Percentiles rank a stretch among this genome's conserved stretches.
phyloP scores from a whole-genome alignment of 768 basidiomycete genomes.

The Boletus fagicola region DNA sequence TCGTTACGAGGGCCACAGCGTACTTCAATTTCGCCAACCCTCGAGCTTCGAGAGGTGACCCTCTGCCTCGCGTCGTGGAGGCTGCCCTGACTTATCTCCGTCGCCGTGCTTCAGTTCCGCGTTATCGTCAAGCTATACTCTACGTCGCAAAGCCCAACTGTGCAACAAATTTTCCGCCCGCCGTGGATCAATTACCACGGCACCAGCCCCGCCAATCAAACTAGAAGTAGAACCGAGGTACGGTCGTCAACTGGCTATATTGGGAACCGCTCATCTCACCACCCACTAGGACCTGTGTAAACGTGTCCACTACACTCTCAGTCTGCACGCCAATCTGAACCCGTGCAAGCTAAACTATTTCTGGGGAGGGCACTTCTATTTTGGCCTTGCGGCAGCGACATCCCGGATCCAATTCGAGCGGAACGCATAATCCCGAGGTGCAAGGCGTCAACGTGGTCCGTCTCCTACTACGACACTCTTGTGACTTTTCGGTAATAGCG shows the following conservation, averaged over 20 bases:
- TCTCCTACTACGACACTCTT: constrained; percentile 4
- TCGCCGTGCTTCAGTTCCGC: constrained; percentile 20
- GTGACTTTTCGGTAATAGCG: constrained; percentile 8
- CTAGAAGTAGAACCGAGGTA: background rate
- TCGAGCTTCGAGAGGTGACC: background rate
- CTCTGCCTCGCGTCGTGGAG: constrained; percentile 10
- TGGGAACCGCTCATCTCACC: constrained; percentile 1
- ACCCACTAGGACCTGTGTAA: background rate
- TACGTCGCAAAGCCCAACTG: background rate
- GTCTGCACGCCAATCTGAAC: background rate
- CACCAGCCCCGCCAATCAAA: background rate
- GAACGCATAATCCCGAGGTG: constrained; percentile 5
- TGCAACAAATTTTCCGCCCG: constrained; percentile 1
- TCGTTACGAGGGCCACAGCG: constrained; percentile 8
- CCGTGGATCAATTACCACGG: background rate
- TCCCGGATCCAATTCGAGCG: background rate
- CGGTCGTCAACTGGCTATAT: constrained; percentile 2
- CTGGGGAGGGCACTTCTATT: background rate
- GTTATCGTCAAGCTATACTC: background rate
- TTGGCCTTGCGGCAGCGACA: background rate
- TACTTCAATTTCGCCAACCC: background rate
- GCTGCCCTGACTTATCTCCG: constrained; percentile 24
- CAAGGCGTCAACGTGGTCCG: constrained; percentile 10
- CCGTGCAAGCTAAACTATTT: background rate
- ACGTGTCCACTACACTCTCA: background rate